Base-by-base conservation (phyloP, 129 eudicot species). In the Artemisia tridentata region DNA sequence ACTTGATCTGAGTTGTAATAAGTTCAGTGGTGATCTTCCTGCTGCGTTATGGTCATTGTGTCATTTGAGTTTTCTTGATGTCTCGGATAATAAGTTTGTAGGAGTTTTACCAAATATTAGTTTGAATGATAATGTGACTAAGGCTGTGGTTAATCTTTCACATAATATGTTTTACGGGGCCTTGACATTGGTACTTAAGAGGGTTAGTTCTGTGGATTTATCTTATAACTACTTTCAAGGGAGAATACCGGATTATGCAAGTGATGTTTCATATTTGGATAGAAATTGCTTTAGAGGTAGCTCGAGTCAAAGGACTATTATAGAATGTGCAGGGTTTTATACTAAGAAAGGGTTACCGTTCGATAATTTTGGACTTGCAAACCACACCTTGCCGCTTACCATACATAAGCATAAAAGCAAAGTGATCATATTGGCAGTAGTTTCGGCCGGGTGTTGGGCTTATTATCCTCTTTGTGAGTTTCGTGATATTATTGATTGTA, bases 141-240 rank as follows among this genome's bases (percentile, higher is more conserved):
- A 17, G 75, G 82, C 86, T 7, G 78, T 68, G 17, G 62, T 79
- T 17, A 85, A 92, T 74, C 86, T 92, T 19, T 92, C 98, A 0
- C 76, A 75, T n/a, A 92, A 92, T 75, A 68, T 66, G 77, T 83
- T 89, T 69, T 89, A 83, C 76, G 98, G 98, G 68, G 73, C 75
- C 16, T 50, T 89, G 38, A 78, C 85, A 3, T 58, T 85, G n/a
- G 67, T 87, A 18, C 67, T 89, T 17, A 82, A 56, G 51, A 81
- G 95, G 64, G 82, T 81, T 75, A 72, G 86, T 78, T 80, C 19
- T 68, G 69, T 85, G 45, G 95, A 89, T 80, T 72, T 89, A 51
- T 86, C 90, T 7, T 80, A 81, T 53, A 92, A 92, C 78, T 92
- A 85, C 80, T 83, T 92, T 8, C 82, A 92, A 73, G 96, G 96